phyloP scores from a whole-genome alignment of 176 grass and related monocot species.

The Dactylis glomerata region DNA sequence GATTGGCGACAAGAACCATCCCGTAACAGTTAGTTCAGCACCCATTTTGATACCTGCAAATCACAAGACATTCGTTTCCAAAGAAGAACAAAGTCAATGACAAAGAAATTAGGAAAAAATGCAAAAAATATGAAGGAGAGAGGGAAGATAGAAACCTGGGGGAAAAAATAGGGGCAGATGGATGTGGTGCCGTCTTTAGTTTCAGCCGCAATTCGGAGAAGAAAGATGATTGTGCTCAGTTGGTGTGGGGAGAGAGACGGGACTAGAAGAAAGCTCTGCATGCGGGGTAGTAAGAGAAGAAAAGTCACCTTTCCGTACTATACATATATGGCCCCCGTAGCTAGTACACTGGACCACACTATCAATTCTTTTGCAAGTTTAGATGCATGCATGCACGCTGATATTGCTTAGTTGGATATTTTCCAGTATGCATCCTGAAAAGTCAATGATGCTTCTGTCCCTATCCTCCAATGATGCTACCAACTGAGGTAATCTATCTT shows the following conservation, averaged over 20 bases:
- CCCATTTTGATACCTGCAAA: slow-evolving; percentile 25
- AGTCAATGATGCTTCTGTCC: neutral
- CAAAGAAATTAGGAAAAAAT: neutral
- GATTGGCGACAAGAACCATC: slow-evolving; percentile 63
- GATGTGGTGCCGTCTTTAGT: neutral
- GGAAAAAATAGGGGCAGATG: neutral
- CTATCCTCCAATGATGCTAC: neutral
- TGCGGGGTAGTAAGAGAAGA: slow-evolving; percentile 1
- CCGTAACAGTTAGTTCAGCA: slow-evolving; percentile 31
- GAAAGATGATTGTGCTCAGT: neutral
- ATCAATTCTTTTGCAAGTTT: neutral
- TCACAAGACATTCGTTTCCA: neutral
- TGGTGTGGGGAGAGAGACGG: neutral
- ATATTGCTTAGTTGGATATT: neutral
- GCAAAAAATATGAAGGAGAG: neutral
- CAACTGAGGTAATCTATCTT: neutral
- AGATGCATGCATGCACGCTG: neutral
- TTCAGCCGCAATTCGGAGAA: neutral
- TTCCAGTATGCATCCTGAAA: neutral
- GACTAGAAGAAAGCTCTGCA: too few relatives aligned
- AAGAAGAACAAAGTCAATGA: neutral
- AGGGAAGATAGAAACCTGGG: neutral
- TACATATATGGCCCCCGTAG: neutral
- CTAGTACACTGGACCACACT: neutral
- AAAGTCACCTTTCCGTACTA: neutral